Percentiles rank a stretch among this genome's conserved stretches.
These are phyloP conservation scores for Aegle marmelos DNA, from an alignment of 345 rosid species.

Conservation along the genomic window DNA sequence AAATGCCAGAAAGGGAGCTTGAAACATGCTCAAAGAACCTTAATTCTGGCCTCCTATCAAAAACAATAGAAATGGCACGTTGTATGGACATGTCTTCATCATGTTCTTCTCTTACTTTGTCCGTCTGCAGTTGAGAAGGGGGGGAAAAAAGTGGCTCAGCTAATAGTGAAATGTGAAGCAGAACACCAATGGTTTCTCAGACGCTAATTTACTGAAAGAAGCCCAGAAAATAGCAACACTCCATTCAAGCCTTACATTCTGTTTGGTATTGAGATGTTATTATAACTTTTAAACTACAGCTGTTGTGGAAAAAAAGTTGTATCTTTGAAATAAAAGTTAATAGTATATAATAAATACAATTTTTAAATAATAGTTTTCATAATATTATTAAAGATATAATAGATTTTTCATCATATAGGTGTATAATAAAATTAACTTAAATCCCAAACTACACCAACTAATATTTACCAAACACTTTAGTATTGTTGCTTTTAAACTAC, in stretches of 20 bases:
- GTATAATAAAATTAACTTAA: too few species aligned
- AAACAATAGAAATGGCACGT: constrained; percentile 65
- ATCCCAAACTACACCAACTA: too few species aligned
- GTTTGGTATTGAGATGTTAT: too few species aligned
- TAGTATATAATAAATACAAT: too few species aligned
- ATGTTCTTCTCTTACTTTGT: constrained; percentile 62
- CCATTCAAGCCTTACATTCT: not conserved
- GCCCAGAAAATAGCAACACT: not conserved
- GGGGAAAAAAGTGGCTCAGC: constrained; percentile 20
- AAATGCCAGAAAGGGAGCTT: not conserved
- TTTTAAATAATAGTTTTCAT: too few species aligned
- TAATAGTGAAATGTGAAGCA: constrained; percentile 2
- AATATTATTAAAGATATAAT: too few species aligned
- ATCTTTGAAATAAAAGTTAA: too few species aligned
- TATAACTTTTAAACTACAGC: too few species aligned
- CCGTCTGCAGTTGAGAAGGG: constrained; percentile 57
- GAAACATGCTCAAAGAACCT: constrained; percentile 41
- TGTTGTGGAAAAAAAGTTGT: too few species aligned
- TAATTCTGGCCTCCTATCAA: constrained; percentile 73
- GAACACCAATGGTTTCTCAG: not conserved
- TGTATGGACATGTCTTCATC: constrained; percentile 73
- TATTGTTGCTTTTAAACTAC: too few species aligned
- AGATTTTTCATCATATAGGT: too few species aligned
- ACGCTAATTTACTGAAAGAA: not conserved
- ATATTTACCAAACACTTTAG: too few species aligned